Conservation (phyloP, 352 stramenopile genomes). For the Globisporangium uncinulatum region DNA sequence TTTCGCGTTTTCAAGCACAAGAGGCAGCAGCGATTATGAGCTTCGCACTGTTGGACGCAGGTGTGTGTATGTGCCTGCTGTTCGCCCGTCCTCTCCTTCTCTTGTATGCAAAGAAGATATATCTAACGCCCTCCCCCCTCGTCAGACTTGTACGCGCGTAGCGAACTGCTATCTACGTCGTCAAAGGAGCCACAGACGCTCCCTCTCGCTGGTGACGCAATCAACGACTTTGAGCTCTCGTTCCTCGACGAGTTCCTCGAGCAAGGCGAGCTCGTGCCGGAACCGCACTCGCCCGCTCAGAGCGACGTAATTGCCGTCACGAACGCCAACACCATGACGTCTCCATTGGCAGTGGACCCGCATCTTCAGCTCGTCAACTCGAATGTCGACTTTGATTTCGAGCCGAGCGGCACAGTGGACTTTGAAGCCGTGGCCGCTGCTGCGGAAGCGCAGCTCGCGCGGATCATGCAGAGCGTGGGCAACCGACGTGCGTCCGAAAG, state of each 20-base stretch:
- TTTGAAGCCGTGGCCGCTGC: neutral
- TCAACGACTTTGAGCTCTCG: conserved; percentile 27
- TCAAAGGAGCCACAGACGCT: neutral
- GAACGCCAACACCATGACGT: neutral
- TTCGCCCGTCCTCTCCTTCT: neutral
- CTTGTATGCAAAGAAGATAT: neutral
- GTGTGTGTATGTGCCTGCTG: neutral
- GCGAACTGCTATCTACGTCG: neutral
- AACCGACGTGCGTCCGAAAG: neutral
- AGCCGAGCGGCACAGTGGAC: conserved; percentile 7
- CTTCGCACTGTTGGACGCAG: neutral
- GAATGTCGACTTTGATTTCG: conserved; percentile 1
- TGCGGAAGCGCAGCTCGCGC: neutral
- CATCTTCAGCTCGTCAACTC: neutral
- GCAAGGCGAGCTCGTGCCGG: conserved; percentile 25
- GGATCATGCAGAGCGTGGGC: neutral
- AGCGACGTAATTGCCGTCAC: conserved; percentile 2
- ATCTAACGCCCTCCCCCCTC: neutral
- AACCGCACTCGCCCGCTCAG: conserved; percentile 11
- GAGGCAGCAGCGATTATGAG: neutral
- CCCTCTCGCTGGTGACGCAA: neutral
- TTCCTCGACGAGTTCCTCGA: conserved; percentile 50
- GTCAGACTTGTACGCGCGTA: neutral
- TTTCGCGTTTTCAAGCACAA: too few relatives aligned
- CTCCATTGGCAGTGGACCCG: neutral